Evolutionary conservation across 1,139 yeast genomes (phyloP).

Genomic region (Pichia kudriavzevii): DNA sequence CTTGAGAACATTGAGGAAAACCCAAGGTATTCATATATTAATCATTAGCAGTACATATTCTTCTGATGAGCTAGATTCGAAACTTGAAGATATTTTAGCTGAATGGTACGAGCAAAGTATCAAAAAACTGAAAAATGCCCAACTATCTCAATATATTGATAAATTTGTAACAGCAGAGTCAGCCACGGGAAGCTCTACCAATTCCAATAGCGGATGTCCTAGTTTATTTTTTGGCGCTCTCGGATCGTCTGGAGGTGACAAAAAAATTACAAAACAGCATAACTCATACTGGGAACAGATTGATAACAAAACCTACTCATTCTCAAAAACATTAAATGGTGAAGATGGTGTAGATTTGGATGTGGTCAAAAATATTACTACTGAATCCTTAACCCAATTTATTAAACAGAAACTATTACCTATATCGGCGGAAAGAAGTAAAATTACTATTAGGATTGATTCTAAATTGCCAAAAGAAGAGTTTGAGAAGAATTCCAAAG

Average conservation of each 20-base stretch:
- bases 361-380: conserved; percentile 26
- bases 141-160: conserved; percentile 27
- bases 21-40: conserved; percentile 50
- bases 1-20: conserved; percentile 39
- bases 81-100: conserved; percentile 40
- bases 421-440: conserved; percentile 32
- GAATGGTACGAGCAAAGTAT: conserved; percentile 31
- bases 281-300: conserved; percentile 44
- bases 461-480: conserved; percentile 32
- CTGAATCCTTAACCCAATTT: conserved; percentile 29
- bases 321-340: conserved; percentile 28
- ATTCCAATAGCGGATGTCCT: conserved; percentile 33
- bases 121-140: conserved; percentile 24
- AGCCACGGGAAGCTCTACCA: conserved; percentile 20
- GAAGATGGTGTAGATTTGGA: conserved; percentile 30
- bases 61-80: conserved; percentile 32
- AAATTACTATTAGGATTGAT: conserved; percentile 34
- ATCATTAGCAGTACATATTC: conserved; percentile 40
- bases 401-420: conserved; percentile 33
- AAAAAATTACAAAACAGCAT: conserved; percentile 34
- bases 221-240: conserved; percentile 33
- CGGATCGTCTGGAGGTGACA: conserved; percentile 23
- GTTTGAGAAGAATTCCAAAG: conserved; percentile 28
- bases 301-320: conserved; percentile 34
- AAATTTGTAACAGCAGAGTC: conserved; percentile 31